Base-by-base conservation (phyloP, 129 eudicot species). In the Chrysanthemum seticuspe region DNA sequence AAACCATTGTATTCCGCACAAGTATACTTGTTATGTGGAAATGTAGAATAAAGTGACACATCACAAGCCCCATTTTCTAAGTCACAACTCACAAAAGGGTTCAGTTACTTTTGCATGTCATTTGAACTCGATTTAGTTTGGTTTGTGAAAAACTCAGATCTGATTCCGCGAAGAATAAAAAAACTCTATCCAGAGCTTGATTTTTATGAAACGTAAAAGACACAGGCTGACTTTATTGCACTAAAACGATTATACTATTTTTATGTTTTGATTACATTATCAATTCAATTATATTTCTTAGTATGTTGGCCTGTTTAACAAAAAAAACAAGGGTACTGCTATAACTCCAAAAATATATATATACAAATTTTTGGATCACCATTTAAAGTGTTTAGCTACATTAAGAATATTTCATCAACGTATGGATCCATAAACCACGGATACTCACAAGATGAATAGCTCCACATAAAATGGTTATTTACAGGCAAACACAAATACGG, bases 21-120 rank as follows among this genome's bases (percentile, higher is more conserved):
- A 48, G 40, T 49, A 25, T 21, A 49, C 49, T 48, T 12, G 19
- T 48, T 48, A 57, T 67, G 50, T 49, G 5, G 8, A 48, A 67
- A 56, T 67, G 50, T 49, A 12, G 9, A 49, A 67, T 36, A 21
- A 67, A 67, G 16, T 48, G 45, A 12, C 72, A 49, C 47, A 40
- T 6, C 47, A 40, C 47, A 40, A 40, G 47, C 45, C 45, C 45
- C 8, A 36, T 36, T 36, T 36, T 36, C 45, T 6, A 1, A 9
- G 45, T 36, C 45, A 36, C 8, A 36, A 21, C 21, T 27, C 31
- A 27, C 31, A 27, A 31, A 31, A 36, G 45, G 45, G 1, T 36
- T 36, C 0, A 5, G 45, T 36, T 36, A 36, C 45, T 36, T 36
- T 51, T 51, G 56, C 56, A 51, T 51, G 56, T 51, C 56, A 51